These are phyloP conservation scores for Trichoderma sp. DNA, from an alignment of 2,329 filamentous ascomycete species.

Conservation along the genomic window DNA sequence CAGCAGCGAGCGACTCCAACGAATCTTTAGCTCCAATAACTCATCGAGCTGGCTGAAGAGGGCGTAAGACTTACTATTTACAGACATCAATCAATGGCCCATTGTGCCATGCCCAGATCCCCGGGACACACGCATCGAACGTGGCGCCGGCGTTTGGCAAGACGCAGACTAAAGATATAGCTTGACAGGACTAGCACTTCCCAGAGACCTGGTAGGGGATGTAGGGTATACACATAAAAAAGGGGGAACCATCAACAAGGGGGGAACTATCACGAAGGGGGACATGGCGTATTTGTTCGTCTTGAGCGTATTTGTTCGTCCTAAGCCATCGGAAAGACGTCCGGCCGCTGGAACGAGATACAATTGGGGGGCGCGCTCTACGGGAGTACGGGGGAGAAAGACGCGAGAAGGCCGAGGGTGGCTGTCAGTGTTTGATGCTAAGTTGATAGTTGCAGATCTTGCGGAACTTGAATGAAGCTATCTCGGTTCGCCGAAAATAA, in stretches of 20 bases:
- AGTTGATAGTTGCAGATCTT: neutral
- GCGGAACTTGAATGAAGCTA: neutral
- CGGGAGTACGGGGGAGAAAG: neutral
- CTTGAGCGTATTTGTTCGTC: too few species aligned
- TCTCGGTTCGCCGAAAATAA: neutral
- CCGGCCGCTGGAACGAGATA: neutral
- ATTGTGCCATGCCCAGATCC: neutral
- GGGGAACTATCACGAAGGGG: neutral
- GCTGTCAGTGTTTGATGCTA: neutral
- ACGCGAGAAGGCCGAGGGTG: slow-evolving; percentile 2
- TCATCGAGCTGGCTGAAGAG: too few species aligned
- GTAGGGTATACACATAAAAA: neutral
- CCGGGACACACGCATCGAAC: neutral
- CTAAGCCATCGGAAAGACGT: neutral
- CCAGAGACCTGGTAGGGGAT: neutral
- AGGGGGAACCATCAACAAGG: neutral
- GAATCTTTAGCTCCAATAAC: too few species aligned
- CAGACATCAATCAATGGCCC: neutral
- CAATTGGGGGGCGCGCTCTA: neutral
- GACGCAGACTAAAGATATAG: neutral
- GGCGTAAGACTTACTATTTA: neutral
- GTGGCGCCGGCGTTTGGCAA: neutral
- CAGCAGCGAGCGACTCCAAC: too few species aligned
- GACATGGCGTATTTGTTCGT: slow-evolving; percentile 1
- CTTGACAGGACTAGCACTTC: neutral